Conservation (phyloP, 352 stramenopile species). For the Globisporangium viniferum region DNA sequence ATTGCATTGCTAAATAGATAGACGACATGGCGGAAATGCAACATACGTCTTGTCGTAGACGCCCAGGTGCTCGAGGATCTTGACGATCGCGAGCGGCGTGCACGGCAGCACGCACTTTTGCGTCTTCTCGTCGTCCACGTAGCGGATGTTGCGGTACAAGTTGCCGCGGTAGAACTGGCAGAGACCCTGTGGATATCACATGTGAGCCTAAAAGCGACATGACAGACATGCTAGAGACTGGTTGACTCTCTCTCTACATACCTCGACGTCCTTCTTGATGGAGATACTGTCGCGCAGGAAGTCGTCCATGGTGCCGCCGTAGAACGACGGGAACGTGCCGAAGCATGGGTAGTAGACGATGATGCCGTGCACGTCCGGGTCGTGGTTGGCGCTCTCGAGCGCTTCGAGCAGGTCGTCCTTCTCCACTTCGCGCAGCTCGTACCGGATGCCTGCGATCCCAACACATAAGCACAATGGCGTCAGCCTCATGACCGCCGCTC, state of each 20-base stretch:
- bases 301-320: constrained; percentile 96
- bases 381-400: constrained; percentile 91
- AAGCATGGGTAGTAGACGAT: constrained; percentile 99
- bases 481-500: not conserved
- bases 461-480: not conserved
- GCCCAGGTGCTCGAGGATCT: constrained; percentile 91
- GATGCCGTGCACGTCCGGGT: constrained; percentile 94
- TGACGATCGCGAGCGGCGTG: constrained; percentile 94
- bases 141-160: constrained; percentile 97
- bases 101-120: constrained; percentile 97
- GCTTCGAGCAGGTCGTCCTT: constrained; percentile 93
- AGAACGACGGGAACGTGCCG: constrained; percentile 95
- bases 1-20: not conserved
- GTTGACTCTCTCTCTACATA: not conserved
- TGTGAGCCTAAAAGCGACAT: not conserved
- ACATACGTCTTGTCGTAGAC: constrained; percentile 76
- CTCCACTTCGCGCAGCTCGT: constrained; percentile 93
- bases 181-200: constrained; percentile 42
- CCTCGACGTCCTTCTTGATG: constrained; percentile 96
- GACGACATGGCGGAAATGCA: not conserved
- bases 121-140: constrained; percentile 85
- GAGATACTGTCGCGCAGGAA: constrained; percentile 96
- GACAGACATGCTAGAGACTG: not conserved
- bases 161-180: constrained; percentile 96
- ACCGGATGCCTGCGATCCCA: constrained; percentile 78